Percentiles rank a stretch among this genome's conserved stretches.
These are phyloP conservation scores for Leccinellum luteum DNA, from an alignment of 768 basidiomycete genomes.

Conservation along the genomic window DNA sequence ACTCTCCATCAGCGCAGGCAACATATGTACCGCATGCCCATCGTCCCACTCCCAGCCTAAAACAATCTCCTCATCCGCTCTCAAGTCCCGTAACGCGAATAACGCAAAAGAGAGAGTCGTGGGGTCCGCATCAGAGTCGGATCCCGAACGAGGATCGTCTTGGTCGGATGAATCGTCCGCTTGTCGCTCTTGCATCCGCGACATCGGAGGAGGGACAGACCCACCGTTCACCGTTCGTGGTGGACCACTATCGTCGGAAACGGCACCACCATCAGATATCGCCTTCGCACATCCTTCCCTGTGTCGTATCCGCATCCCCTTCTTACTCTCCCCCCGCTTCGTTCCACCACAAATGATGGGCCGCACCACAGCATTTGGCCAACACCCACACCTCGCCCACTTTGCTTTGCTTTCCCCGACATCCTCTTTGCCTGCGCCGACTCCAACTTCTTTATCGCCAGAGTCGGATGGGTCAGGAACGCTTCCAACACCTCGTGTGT, in stretches of 20 bases:
- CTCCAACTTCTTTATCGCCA: background rate
- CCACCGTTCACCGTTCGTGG: conserved; percentile 11
- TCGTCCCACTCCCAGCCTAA: conserved; percentile 99
- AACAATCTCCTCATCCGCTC: conserved; percentile 80
- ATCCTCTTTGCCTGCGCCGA: conserved; percentile 37
- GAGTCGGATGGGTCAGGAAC: conserved; percentile 27
- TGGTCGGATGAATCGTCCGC: conserved; percentile 17
- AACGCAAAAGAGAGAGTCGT: conserved; percentile 67
- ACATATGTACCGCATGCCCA: conserved; percentile 74
- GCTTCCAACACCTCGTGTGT: conserved; percentile 69
- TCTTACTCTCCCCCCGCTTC: conserved; percentile 15
- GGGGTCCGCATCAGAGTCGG: conserved; percentile 27
- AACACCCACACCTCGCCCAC: conserved; percentile 55
- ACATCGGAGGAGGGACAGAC: conserved; percentile 7
- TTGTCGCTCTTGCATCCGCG: conserved; percentile 10
- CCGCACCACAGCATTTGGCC: conserved; percentile 46
- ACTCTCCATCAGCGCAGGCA: conserved; percentile 64
- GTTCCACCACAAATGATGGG: conserved; percentile 39
- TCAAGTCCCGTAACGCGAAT: conserved; percentile 74
- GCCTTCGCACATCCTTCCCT: conserved; percentile 16
- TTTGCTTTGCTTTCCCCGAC: conserved; percentile 41
- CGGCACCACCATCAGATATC: background rate
- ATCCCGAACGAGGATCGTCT: conserved; percentile 13
- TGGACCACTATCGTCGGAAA: background rate
- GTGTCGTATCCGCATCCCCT: conserved; percentile 18